Percentiles rank a stretch among this genome's conserved stretches.
phyloP scores from a whole-genome alignment of 2,329 filamentous ascomycete species.

The Alternaria novae-zelandiae region DNA sequence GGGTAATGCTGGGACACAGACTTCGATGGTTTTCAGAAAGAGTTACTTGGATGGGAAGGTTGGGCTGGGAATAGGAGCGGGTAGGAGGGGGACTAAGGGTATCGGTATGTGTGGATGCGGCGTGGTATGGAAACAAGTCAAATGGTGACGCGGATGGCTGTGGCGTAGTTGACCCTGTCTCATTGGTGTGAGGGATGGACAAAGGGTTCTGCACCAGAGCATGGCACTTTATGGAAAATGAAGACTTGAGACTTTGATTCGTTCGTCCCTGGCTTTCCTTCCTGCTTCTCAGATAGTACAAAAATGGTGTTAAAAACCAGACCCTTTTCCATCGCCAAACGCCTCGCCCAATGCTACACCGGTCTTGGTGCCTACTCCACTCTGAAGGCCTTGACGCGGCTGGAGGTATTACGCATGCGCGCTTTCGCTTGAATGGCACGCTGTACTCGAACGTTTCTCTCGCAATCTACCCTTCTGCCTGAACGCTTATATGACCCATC shows the following conservation, averaged over 20 bases:
- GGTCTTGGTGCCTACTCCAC: conserved; percentile 3
- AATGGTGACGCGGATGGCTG: neutral
- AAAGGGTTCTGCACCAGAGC: neutral
- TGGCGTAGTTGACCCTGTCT: neutral
- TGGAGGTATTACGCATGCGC: neutral
- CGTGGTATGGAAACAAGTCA: neutral
- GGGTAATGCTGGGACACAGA: conserved; percentile 12
- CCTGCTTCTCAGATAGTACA: neutral
- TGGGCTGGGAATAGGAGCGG: neutral
- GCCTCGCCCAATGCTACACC: conserved; percentile 36
- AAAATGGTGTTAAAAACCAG: conserved; percentile 14
- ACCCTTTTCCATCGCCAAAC: conserved; percentile 33
- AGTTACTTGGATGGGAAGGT: conserved; percentile 16
- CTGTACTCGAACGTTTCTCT: neutral
- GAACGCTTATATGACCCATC: conserved; percentile 62
- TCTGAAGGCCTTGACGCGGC: neutral
- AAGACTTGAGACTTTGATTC: neutral
- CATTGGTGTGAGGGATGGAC: neutral
- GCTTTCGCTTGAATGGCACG: neutral
- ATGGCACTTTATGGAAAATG: neutral
- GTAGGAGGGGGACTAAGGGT: neutral
- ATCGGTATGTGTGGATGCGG: neutral
- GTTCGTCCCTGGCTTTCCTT: neutral
- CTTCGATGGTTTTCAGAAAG: neutral
- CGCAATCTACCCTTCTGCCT: neutral